Conservation (phyloP, 2,329 filamentous ascomycete genomes). For the Aspergillus transmontanensis region DNA sequence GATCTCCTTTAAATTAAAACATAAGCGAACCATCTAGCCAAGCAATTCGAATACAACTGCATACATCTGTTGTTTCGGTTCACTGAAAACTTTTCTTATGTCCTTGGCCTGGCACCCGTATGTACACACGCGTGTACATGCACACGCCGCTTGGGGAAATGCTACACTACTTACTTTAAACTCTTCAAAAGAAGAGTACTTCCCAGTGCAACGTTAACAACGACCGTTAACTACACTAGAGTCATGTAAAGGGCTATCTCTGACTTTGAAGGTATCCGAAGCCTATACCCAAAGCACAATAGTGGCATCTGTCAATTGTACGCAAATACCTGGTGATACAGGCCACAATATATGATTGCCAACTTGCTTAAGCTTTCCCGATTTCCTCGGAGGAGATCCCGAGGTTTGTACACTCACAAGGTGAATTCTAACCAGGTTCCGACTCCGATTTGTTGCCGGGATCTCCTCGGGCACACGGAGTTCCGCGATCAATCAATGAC, state of each 20-base stretch:
- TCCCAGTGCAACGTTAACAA: no score
- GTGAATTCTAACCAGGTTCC: neutral
- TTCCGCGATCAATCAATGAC: neutral
- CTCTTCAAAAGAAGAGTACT: no score
- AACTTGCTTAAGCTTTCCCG: neutral
- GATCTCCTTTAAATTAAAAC: neutral
- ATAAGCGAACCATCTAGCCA: neutral
- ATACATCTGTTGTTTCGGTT: neutral
- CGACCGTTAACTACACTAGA: no score
- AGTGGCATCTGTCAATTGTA: neutral
- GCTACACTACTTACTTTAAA: no score
- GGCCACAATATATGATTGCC: neutral
- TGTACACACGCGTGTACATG: no score
- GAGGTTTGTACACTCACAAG: neutral
- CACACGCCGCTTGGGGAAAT: no score
- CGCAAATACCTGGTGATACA: neutral
- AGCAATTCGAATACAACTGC: neutral
- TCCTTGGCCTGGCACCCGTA: neutral
- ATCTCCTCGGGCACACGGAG: neutral
- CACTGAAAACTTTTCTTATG: neutral
- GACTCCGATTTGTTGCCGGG: neutral
- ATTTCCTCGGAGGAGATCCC: neutral
- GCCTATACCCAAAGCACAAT: neutral
- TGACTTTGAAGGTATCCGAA: neutral
- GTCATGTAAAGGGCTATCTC: neutral